Evolutionary conservation across 1,284 basidiomycete genomes (phyloP).

Genomic region (Austroboletus novae-zelandiae): DNA sequence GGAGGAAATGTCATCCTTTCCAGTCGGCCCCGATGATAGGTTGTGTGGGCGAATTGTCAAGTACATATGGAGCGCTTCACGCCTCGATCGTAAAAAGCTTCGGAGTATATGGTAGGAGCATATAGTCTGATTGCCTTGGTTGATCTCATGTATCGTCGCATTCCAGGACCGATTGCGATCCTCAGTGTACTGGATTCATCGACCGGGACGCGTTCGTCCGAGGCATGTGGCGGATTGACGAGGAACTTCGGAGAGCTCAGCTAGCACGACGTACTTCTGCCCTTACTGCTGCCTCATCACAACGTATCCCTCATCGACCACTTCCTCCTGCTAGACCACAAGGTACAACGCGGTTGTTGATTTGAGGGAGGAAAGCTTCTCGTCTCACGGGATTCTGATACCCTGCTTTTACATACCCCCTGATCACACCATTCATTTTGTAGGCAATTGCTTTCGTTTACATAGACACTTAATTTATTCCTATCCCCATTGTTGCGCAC

Average conservation of each 20-base stretch:
- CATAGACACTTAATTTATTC: slow-evolving; percentile 13
- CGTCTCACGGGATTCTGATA: slow-evolving; percentile 12
- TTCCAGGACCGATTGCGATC: slow-evolving; percentile 63
- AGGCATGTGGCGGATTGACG: slow-evolving; percentile 84
- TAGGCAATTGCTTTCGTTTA: neutral
- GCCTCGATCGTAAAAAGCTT: slow-evolving; percentile 51
- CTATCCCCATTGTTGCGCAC: slow-evolving; percentile 1
- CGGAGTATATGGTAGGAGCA: slow-evolving; percentile 61
- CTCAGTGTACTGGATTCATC: slow-evolving; percentile 50
- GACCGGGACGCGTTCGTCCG: slow-evolving; percentile 64
- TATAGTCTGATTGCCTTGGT: neutral
- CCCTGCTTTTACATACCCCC: slow-evolving; percentile 20
- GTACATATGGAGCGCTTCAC: slow-evolving; percentile 62
- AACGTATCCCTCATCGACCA: slow-evolving; percentile 35
- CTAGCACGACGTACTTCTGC: slow-evolving; percentile 39
- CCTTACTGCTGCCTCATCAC: slow-evolving; percentile 34
- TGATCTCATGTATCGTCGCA: slow-evolving; percentile 4
- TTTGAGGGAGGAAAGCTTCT: slow-evolving; percentile 2
- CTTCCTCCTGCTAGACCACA: slow-evolving; percentile 20
- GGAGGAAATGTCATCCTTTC: slow-evolving; percentile 20
- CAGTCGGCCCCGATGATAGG: slow-evolving; percentile 42
- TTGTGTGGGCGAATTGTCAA: slow-evolving; percentile 57
- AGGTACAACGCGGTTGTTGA: slow-evolving; percentile 12
- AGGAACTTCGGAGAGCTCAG: slow-evolving; percentile 68
- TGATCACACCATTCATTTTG: neutral